These are phyloP conservation scores for Chlorella sorokiniana DNA, from an alignment of 139 green algal species.

Conservation along the genomic window DNA sequence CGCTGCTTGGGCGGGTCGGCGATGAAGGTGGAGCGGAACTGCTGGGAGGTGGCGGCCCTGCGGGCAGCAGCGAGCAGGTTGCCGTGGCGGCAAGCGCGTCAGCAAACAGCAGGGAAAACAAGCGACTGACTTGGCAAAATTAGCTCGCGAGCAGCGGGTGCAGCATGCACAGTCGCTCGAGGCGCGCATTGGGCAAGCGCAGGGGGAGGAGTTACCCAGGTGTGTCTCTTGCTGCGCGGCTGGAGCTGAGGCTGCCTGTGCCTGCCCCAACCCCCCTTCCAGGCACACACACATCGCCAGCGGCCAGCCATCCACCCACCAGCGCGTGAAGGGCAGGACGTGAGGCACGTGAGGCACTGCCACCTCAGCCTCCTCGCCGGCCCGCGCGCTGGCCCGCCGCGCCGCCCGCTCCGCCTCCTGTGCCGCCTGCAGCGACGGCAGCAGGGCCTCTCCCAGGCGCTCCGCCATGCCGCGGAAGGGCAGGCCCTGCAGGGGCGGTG, in stretches of 20 bases:
- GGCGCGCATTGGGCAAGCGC: no score
- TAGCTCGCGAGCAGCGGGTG: no score
- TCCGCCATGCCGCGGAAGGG: constrained; percentile 53
- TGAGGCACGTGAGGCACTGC: constrained; percentile 41
- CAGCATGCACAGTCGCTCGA: no score
- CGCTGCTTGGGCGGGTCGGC: constrained; percentile 44
- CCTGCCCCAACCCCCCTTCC: not conserved
- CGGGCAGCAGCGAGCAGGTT: not conserved
- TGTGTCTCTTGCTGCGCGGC: no score
- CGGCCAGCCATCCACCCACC: constrained; percentile 17
- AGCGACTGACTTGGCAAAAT: no score
- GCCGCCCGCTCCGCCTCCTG: constrained; percentile 11
- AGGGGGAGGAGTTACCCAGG: no score
- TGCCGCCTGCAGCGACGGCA: constrained; percentile 30
- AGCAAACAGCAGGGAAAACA: no score
- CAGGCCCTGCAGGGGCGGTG: constrained; percentile 29
- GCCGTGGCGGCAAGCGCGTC: no score
- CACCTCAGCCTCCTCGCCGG: constrained; percentile 9
- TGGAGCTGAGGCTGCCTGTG: not conserved
- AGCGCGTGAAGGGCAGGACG: constrained; percentile 60
- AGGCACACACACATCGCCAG: not conserved
- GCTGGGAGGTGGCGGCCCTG: constrained; percentile 14
- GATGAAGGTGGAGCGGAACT: constrained; percentile 52
- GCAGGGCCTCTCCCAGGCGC: constrained; percentile 34
- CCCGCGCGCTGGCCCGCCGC: not conserved